Evolutionary conservation across 2,329 filamentous ascomycete species (phyloP), one percentile per base, ranked within the genome.

Genomic region (Pezicula radicicola): DNA sequence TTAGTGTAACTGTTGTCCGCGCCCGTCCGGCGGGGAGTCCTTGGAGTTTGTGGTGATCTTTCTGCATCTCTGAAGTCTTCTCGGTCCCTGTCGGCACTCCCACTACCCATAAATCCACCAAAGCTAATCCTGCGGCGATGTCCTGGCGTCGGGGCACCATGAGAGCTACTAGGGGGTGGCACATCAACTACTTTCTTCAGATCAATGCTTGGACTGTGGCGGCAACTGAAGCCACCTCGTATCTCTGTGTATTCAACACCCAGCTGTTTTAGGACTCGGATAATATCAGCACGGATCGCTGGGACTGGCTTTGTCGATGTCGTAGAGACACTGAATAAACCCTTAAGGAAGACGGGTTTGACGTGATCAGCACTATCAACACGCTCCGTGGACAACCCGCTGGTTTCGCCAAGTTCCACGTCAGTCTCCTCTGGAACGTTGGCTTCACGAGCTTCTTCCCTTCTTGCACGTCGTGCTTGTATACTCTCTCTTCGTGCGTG

Each of bases 291-390:
- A 37, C 93, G 85, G 56, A 99, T 99, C 53, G 91, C 84, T 1
- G 85, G 77, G 10, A 97, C 82, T 1, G 93, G 90, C 66, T 95
- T 96, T 65, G 87, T 94, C 52, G 91, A 97, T 6, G 94, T 99
- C 0, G 94, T 99, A 4, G 91, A 95, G 49, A 97, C 94, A 63
- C 93, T 97, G 73, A 99, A 97, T 16, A 99, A 78, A 4, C 94
- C 94, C 71, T 97, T 99, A 52, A 99, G 81, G 68, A 88, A 97
- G 3, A 97, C 94, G 0, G 94, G 94, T 68, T 96, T 97, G 49
- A 93, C 86, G 55, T 93, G 82, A 60, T 95, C 91, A 5, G 88
- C 85, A 60, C 82, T 84, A 55, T 83, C 79, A 9, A 86, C 69
- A 21, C 80, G 73, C 39, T 87, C 83, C 2, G 78, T 82, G 8